These are phyloP conservation scores for Psidium guajava DNA, from an alignment of 345 rosid genomes.

Conservation along the genomic window DNA sequence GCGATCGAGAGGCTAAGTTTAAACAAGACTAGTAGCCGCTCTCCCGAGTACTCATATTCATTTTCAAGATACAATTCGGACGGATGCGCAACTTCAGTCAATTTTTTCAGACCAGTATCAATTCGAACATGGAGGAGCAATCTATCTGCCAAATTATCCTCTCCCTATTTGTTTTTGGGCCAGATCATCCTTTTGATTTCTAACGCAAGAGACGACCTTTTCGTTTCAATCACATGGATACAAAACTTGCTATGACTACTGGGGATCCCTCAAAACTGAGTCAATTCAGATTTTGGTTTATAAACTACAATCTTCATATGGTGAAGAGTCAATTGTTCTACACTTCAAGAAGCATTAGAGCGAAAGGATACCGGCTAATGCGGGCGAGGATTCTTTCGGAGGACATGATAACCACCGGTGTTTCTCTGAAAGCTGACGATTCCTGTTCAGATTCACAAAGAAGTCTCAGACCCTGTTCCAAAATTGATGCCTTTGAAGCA, in stretches of 20 bases:
- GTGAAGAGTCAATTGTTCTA: neutral
- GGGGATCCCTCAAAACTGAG: neutral
- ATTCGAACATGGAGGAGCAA: neutral
- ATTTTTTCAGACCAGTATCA: neutral
- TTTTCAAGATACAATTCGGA: neutral
- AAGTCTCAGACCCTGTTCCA: neutral
- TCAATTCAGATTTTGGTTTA: neutral
- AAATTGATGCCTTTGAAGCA: neutral
- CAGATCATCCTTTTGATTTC: neutral
- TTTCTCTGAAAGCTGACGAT: conserved; percentile 13
- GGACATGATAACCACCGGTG: conserved; percentile 20
- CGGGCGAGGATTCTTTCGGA: conserved; percentile 14
- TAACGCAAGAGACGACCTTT: neutral
- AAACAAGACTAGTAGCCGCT: neutral
- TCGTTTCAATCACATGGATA: neutral
- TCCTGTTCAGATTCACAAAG: conserved; percentile 4
- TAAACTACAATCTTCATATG: neutral
- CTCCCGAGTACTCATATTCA: neutral
- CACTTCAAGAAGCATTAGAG: neutral
- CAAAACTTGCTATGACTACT: neutral
- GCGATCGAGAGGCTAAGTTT: neutral
- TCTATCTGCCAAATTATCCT: neutral
- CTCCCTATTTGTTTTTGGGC: neutral
- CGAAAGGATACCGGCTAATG: conserved; percentile 3
- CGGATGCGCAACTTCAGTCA: neutral